A percentile compares a stretch with the other conserved stretches of the same genome.
These are phyloP conservation scores for Lactifluus hygrophoroides DNA, from an alignment of 768 basidiomycete species.

Conservation along the genomic window DNA sequence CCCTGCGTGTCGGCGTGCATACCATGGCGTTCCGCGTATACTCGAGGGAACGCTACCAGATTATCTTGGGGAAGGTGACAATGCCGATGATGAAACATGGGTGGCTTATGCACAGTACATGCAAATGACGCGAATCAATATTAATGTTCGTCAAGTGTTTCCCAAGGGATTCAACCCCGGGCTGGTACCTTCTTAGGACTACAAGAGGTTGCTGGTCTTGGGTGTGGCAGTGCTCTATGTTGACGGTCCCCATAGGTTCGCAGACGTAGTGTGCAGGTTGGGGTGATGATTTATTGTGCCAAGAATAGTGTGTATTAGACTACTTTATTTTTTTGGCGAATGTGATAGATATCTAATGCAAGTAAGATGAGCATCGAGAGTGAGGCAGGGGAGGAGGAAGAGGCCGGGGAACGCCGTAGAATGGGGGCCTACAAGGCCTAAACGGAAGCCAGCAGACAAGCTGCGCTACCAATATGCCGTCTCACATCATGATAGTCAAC, in stretches of 20 bases:
- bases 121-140: conserved; percentile 66
- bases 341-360: neutral
- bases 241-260: too few relatives aligned
- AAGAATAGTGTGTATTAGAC: neutral
- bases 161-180: conserved; percentile 53
- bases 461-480: conserved; percentile 73
- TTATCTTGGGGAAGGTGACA: conserved; percentile 34
- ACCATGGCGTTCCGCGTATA: conserved; percentile 89
- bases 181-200: neutral
- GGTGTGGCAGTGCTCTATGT: neutral
- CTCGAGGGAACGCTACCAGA: conserved; percentile 71
- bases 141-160: conserved; percentile 88
- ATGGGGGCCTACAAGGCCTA: neutral
- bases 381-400: neutral
- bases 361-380: neutral
- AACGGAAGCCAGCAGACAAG: conserved; percentile 37
- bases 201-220: neutral
- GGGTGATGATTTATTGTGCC: neutral
- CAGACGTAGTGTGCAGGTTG: too few relatives aligned
- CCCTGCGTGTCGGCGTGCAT: conserved; percentile 73
- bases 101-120: conserved; percentile 55
- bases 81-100: conserved; percentile 39
- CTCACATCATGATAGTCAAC: conserved; percentile 95
- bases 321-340: neutral
- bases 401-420: neutral